Evolutionary conservation across 1,139 yeast genomes (phyloP).

Genomic region (Suhomyces coccinellae): DNA sequence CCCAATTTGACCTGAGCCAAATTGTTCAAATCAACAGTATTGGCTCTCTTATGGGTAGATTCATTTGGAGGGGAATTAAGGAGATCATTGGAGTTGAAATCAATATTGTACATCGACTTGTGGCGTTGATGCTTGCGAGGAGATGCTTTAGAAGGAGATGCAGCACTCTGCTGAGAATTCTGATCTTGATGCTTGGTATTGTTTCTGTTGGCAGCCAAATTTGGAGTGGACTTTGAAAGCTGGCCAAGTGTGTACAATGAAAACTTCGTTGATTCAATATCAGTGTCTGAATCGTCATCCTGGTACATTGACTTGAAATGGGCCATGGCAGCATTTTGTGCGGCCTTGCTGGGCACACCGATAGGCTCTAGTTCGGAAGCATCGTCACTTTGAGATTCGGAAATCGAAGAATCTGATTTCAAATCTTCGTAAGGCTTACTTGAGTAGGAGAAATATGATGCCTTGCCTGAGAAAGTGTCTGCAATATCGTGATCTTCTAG

Average conservation of each 20-base stretch:
- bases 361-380: conserved; percentile 30
- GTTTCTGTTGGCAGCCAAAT: conserved; percentile 10
- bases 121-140: conserved; percentile 42
- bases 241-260: conserved; percentile 17
- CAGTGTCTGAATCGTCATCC: conserved; percentile 35
- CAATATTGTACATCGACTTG: conserved; percentile 42
- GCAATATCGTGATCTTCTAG: conserved; percentile 24
- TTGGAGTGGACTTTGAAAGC: conserved; percentile 27
- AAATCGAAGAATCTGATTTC: conserved; percentile 20
- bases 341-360: conserved; percentile 36
- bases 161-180: no score
- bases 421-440: conserved; percentile 36
- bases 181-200: no score
- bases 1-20: conserved; percentile 4
- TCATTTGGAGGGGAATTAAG: background rate
- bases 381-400: conserved; percentile 12
- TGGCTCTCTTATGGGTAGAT: conserved; percentile 4
- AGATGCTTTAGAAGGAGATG: conserved; percentile 12
- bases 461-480: conserved; percentile 24
- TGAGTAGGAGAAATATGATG: conserved; percentile 24
- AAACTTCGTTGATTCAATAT: conserved; percentile 22
- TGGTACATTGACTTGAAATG: conserved; percentile 28
- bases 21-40: conserved; percentile 9
- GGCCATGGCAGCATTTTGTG: conserved; percentile 29
- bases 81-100: conserved; percentile 21